Evolutionary conservation across 192 early-diverging fungal genomes (phyloP), one percentile per base, ranked within the genome.

Genomic region (Umbelopsis sp.): DNA sequence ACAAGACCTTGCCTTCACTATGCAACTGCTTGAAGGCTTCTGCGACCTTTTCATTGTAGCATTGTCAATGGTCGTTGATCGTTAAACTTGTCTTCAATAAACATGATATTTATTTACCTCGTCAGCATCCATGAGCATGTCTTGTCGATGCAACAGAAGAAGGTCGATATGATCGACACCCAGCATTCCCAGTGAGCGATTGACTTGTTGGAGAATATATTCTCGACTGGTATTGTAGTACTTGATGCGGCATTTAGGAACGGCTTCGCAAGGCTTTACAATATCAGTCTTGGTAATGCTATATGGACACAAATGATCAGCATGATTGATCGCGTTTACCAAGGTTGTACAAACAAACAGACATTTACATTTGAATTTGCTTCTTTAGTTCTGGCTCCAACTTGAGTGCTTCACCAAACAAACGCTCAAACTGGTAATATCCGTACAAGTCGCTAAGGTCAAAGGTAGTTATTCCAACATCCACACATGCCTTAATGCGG

Each of bases 391-490:
- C 69, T 12, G 69, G 69, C n/a, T 71, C 52, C 51, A 71, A 22
- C 18, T 20, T 35, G 12, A 71, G 51, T 15, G 50, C 69, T 2
- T 71, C 69, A 23, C 69, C 69, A 45, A 71, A 71, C 1, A 71
- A 2, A n/a, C 20, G 25, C 45, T 71, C 69, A 45, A 55, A 71
- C 7, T 58, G 44, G 46, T 71, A 71, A 61, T 33, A 65, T 20
- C 81, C 81, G 49, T 82, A 83, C 48, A 81, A 80, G 41, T 81
- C 81, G n/a, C 75, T 77, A 3, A 78, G 49, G 58, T 82, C 81
- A 71, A 82, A 82, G 45, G 71, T 80, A 16, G 81, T 82, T 50
- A 82, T 82, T 0, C 80, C 81, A 22, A 74, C 55, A 48, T 25
- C 33, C 25, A 82, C 25, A 58, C 81, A 82, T 21, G 30, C 44